Percentiles rank a stretch among this genome's conserved stretches.
phyloP scores from a whole-genome alignment of 768 basidiomycete genomes.

The Cyathus striatus region DNA sequence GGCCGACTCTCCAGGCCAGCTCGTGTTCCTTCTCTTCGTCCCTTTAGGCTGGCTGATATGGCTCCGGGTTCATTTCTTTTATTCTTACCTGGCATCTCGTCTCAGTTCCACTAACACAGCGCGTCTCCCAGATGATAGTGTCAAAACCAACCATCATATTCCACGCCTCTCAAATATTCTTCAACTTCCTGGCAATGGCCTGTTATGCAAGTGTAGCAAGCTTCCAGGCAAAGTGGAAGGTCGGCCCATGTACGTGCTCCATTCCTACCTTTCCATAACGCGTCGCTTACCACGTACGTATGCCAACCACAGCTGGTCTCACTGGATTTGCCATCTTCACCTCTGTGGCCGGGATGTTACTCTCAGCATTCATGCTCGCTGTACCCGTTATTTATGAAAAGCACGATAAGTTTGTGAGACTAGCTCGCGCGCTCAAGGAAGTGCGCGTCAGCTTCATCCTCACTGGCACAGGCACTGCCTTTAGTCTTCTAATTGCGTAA shows the following conservation, averaged over 20 bases:
- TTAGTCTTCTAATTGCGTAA: conserved; percentile 74
- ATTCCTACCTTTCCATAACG: conserved; percentile 2
- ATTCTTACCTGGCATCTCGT: conserved; percentile 8
- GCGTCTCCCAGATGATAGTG: conserved; percentile 67
- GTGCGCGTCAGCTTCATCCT: conserved; percentile 83
- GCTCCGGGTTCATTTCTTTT: conserved; percentile 57
- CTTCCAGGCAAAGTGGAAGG: conserved; percentile 81
- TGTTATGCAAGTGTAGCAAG: conserved; percentile 86
- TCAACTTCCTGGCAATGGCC: conserved; percentile 89
- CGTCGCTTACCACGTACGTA: conserved; percentile 13
- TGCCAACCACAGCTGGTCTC: conserved; percentile 62
- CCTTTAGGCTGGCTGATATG: conserved; percentile 62
- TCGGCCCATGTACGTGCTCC: conserved; percentile 76
- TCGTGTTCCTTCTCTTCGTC: conserved; percentile 60
- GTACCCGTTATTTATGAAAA: conserved; percentile 82
- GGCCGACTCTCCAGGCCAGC: conserved; percentile 33
- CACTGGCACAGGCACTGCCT: conserved; percentile 58
- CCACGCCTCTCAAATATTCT: conserved; percentile 78
- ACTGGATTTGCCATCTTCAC: conserved; percentile 84
- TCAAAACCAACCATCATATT: conserved; percentile 79
- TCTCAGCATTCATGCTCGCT: conserved; percentile 68
- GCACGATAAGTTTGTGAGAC: conserved; percentile 72
- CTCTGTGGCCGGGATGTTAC: conserved; percentile 64
- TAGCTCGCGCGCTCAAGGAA: conserved; percentile 80
- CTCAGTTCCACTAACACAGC: not conserved